phyloP scores from a whole-genome alignment of 2,329 filamentous ascomycete species.

The Xylaria arbuscula region DNA sequence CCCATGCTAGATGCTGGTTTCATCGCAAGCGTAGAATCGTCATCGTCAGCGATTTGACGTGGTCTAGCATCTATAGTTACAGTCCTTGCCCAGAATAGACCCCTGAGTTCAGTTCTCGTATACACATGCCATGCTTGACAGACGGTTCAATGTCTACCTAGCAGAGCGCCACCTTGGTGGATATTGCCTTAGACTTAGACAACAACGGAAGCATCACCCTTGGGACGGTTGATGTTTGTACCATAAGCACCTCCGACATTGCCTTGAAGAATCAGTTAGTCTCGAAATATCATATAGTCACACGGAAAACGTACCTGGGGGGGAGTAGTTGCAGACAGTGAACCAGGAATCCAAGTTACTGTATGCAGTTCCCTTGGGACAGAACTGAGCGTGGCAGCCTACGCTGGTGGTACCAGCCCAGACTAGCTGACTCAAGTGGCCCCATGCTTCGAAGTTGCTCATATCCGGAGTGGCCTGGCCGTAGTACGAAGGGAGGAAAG shows the following conservation, averaged over 20 bases:
- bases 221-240: constrained; percentile 60
- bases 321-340: constrained; percentile 90
- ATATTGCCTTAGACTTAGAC: constrained; percentile 36
- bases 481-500: constrained; percentile 67
- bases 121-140: constrained; percentile 39
- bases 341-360: constrained; percentile 68
- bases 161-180: constrained; percentile 26
- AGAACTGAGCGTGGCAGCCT: constrained; percentile 71
- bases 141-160: constrained; percentile 27
- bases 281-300: background rate
- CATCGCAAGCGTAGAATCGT: constrained; percentile 37
- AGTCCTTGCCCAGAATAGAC: constrained; percentile 27
- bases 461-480: constrained; percentile 69
- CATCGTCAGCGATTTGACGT: constrained; percentile 38
- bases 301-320: constrained; percentile 69
- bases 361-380: constrained; percentile 62
- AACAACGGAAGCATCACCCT: constrained; percentile 49
- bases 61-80: constrained; percentile 27
- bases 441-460: constrained; percentile 72
- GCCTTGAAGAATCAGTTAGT: constrained; percentile 51
- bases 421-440: constrained; percentile 81
- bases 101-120: constrained; percentile 28
- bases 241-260: constrained; percentile 65
- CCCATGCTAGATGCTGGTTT: constrained; percentile 32
- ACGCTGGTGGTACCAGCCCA: constrained; percentile 72